These are phyloP conservation scores for Warburgia ugandensis DNA, from an alignment of 164 flowering plant genomes.

Conservation along the genomic window DNA sequence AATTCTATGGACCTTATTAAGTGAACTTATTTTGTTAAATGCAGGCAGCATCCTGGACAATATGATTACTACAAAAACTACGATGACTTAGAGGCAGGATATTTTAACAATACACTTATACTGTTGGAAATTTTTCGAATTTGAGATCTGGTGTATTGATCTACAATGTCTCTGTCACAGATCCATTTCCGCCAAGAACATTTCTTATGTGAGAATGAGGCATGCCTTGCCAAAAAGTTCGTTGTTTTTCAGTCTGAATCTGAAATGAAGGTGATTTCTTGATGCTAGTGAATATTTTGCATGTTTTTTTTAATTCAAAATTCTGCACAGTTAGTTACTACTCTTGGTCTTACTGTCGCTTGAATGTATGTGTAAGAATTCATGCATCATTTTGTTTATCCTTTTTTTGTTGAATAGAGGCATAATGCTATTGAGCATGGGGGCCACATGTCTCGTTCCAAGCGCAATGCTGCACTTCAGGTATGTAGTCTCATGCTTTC, in stretches of 20 bases:
- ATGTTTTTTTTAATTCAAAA: background rate
- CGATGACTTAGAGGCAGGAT: constrained; percentile 93
- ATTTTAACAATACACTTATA: too few species aligned
- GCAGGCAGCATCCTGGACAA: constrained; percentile 91
- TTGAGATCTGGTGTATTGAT: too few species aligned
- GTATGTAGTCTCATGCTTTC: too few species aligned
- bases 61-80: constrained; percentile 83
- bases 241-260: constrained; percentile 74
- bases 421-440: constrained; percentile 85
- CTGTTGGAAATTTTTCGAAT: too few species aligned
- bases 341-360: too few species aligned
- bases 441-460: constrained; percentile 85
- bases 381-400: background rate
- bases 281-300: background rate
- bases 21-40: too few species aligned
- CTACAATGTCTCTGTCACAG: constrained; percentile 43
- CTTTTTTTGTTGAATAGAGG: constrained; percentile 36
- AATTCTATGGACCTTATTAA: too few species aligned
- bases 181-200: constrained; percentile 81
- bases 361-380: too few species aligned
- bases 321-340: too few species aligned
- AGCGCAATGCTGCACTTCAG: constrained; percentile 91
- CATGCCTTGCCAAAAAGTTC: constrained; percentile 83
- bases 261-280: constrained; percentile 68
- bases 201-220: constrained; percentile 86